phyloP scores from a whole-genome alignment of 1,284 basidiomycete genomes.

The Melanopsichium pennsylvanicum region DNA sequence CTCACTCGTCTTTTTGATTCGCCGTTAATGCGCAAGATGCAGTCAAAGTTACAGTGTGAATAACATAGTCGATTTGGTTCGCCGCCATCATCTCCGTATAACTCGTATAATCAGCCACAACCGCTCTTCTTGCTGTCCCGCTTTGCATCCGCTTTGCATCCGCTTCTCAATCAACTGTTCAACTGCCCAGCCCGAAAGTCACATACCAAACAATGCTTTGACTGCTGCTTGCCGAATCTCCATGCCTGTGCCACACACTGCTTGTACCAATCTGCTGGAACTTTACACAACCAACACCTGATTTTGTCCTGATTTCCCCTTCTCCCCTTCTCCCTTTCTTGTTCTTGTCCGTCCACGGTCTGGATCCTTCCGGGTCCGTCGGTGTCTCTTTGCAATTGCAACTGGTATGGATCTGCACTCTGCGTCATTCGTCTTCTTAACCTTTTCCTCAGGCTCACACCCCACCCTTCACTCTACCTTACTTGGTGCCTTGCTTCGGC shows the following conservation, averaged over 20 bases:
- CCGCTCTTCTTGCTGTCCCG: not conserved
- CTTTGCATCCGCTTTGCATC: too few relatives aligned
- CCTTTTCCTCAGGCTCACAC: not conserved
- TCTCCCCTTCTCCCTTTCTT: not conserved
- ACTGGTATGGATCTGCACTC: too few relatives aligned
- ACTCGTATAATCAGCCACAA: not conserved
- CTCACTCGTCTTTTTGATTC: too few relatives aligned
- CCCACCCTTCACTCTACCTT: not conserved
- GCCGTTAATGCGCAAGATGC: too few relatives aligned
- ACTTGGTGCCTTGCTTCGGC: not conserved
- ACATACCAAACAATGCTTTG: too few relatives aligned
- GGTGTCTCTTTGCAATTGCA: too few relatives aligned
- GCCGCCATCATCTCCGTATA: constrained; percentile 11
- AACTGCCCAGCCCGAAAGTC: too few relatives aligned
- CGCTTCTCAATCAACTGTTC: too few relatives aligned
- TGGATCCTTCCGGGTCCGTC: constrained; percentile 23
- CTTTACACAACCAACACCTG: constrained; percentile 18
- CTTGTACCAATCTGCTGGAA: constrained; percentile 24
- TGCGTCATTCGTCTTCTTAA: not conserved
- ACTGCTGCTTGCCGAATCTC: not conserved
- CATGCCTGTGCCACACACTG: too few relatives aligned
- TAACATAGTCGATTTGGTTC: too few relatives aligned
- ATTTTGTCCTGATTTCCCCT: too few relatives aligned
- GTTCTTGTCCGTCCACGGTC: constrained; percentile 10
- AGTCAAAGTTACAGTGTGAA: too few relatives aligned